Evolutionary conservation across 352 stramenopile genomes (phyloP).

Genomic region (Phytophthora fragariae): DNA sequence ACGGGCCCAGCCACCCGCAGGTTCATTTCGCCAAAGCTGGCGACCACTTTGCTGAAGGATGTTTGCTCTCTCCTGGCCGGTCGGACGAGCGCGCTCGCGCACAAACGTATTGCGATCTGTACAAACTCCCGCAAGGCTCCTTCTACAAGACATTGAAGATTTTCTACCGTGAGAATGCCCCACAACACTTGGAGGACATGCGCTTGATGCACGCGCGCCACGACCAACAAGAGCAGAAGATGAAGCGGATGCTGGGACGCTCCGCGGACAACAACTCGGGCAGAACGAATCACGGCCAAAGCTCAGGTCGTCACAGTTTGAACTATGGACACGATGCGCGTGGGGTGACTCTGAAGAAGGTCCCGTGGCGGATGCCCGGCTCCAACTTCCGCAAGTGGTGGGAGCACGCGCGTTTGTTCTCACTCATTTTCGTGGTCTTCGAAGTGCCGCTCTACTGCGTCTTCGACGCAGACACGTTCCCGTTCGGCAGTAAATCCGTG

Average conservation of each 20-base stretch:
- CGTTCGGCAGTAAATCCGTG: conserved; percentile 45
- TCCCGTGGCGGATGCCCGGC: conserved; percentile 60
- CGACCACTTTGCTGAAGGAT: conserved; percentile 65
- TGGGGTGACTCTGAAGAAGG: neutral
- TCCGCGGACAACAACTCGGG: conserved; percentile 26
- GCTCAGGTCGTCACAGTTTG: conserved; percentile 17
- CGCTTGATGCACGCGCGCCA: conserved; percentile 54
- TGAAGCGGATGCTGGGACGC: conserved; percentile 75
- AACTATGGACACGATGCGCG: conserved; percentile 11
- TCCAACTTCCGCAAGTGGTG: conserved; percentile 69
- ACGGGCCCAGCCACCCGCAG: conserved; percentile 41
- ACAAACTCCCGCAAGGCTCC: conserved; percentile 62
- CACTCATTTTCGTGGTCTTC: conserved; percentile 64
- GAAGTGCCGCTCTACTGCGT: conserved; percentile 76
- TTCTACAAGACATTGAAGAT: conserved; percentile 63
- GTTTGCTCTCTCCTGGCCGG: conserved; percentile 52
- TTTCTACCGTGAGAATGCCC: conserved; percentile 56
- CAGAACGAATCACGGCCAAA: neutral
- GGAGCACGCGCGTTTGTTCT: conserved; percentile 59
- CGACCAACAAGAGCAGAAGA: conserved; percentile 83
- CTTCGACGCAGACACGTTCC: conserved; percentile 67
- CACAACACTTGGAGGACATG: conserved; percentile 57
- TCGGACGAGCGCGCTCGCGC: conserved; percentile 62
- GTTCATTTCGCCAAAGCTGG: conserved; percentile 49
- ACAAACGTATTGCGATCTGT: conserved; percentile 79